Evolutionary conservation across 345 rosid species (phyloP).

Genomic region (Populus davidiana): DNA sequence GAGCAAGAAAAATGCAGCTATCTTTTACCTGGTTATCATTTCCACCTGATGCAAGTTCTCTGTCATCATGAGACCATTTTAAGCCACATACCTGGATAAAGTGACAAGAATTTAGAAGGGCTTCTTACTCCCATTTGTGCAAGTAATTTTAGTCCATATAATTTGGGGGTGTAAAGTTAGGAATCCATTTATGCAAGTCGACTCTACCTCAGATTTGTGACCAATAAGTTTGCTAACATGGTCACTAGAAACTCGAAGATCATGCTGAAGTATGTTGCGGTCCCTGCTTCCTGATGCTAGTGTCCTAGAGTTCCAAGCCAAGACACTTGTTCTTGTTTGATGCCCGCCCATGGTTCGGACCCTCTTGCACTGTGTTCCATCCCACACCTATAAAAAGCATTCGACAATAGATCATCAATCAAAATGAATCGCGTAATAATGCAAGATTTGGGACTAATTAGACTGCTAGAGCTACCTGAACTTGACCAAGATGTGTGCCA

Average conservation of each 20-base stretch:
- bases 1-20: neutral
- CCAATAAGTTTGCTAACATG: conserved; percentile 74
- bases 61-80: conserved; percentile 95
- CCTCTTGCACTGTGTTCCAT: conserved; percentile 79
- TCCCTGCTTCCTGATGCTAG: conserved; percentile 95
- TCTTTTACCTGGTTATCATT: conserved; percentile 84
- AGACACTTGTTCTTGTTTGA: conserved; percentile 89
- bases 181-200: neutral
- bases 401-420: neutral
- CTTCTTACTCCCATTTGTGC: neutral
- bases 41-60: conserved; percentile 99
- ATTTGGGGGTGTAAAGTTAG: neutral
- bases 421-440: neutral
- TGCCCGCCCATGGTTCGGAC: conserved; percentile 89
- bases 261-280: conserved; percentile 88
- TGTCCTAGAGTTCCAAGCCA: conserved; percentile 92
- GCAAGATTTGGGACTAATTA: neutral
- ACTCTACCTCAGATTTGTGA: conserved; percentile 82
- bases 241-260: conserved; percentile 77
- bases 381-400: conserved; percentile 66
- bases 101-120: neutral
- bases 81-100: conserved; percentile 67
- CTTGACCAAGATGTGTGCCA: conserved; percentile 81
- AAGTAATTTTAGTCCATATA: neutral
- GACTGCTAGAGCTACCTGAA: conserved; percentile 60